Evolutionary conservation across 768 basidiomycete species (phyloP).

Genomic region (Xerocomus brunneocitrinus): DNA sequence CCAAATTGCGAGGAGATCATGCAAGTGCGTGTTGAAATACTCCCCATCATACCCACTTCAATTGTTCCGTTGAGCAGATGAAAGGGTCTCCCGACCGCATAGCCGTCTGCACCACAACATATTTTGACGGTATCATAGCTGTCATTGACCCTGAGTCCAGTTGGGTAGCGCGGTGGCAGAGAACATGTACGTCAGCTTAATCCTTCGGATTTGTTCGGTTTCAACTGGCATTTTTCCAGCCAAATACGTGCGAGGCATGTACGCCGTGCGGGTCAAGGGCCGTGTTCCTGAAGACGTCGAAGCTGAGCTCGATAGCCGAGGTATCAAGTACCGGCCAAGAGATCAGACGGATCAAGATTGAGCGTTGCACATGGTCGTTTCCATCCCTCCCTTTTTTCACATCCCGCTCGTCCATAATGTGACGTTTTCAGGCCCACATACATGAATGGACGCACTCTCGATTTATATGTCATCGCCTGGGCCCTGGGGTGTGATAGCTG

Average conservation of each 20-base stretch:
- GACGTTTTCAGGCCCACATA: not conserved
- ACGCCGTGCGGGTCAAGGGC: slow-evolving; percentile 86
- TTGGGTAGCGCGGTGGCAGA: slow-evolving; percentile 97
- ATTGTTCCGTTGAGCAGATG: slow-evolving; percentile 52
- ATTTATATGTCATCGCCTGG: slow-evolving; percentile 15
- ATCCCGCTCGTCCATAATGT: not conserved
- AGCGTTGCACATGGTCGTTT: slow-evolving; percentile 10
- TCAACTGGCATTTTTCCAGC: slow-evolving; percentile 42
- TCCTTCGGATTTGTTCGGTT: not conserved
- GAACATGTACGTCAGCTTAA: slow-evolving; percentile 64
- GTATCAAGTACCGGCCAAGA: slow-evolving; percentile 80
- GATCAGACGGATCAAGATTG: slow-evolving; percentile 77
- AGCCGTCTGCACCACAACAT: slow-evolving; percentile 79
- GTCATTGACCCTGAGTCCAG: slow-evolving; percentile 81
- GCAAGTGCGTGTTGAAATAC: slow-evolving; percentile 52
- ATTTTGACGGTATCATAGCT: slow-evolving; percentile 90
- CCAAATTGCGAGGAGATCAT: slow-evolving; percentile 97
- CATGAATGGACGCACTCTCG: not conserved
- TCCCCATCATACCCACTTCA: not conserved
- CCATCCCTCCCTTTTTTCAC: not conserved
- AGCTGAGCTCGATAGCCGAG: slow-evolving; percentile 68
- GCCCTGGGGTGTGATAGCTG: slow-evolving; percentile 2
- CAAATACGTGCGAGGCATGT: slow-evolving; percentile 87
- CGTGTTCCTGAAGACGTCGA: slow-evolving; percentile 84
- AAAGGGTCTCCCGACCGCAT: slow-evolving; percentile 84